Evolutionary conservation across 2,329 filamentous ascomycete species (phyloP).

Genomic region (Mycogone perniciosa): DNA sequence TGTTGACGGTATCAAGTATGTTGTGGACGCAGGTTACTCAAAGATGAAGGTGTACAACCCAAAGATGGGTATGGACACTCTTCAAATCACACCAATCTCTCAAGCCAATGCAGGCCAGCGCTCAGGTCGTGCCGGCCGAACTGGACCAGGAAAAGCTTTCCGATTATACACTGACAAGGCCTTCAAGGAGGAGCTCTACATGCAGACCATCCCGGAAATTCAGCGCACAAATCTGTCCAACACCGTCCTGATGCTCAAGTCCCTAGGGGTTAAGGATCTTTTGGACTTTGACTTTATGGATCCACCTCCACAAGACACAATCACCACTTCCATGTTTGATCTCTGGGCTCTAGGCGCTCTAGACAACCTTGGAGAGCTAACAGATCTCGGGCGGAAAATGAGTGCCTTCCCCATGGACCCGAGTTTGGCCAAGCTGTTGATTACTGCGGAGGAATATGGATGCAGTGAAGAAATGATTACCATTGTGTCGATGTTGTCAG

Average conservation of each 20-base stretch:
- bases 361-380: slow-evolving; percentile 90
- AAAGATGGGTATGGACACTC: slow-evolving; percentile 97
- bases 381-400: slow-evolving; percentile 82
- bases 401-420: slow-evolving; percentile 98
- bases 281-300: slow-evolving; percentile 99
- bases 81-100: slow-evolving; percentile 95
- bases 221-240: slow-evolving; percentile 94
- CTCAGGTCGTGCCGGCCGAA: slow-evolving; percentile 87
- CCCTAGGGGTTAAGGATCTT: slow-evolving; percentile 85
- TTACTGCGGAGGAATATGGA: slow-evolving; percentile 81
- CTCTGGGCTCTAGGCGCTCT: slow-evolving; percentile 92
- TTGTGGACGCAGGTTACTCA: slow-evolving; percentile 91
- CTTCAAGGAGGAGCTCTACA: slow-evolving; percentile 92
- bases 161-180: slow-evolving; percentile 91
- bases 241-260: slow-evolving; percentile 89
- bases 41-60: slow-evolving; percentile 99
- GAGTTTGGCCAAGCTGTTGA: slow-evolving; percentile 86
- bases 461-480: slow-evolving; percentile 98
- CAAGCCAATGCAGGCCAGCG: slow-evolving; percentile 93
- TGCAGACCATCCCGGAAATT: slow-evolving; percentile 95
- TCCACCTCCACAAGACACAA: slow-evolving; percentile 93
- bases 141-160: slow-evolving; percentile 91
- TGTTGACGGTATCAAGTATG: slow-evolving; percentile 98
- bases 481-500: slow-evolving; percentile 95
- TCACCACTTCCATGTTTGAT: slow-evolving; percentile 94